These are phyloP conservation scores for Colletotrichum higginsianum DNA, from an alignment of 2,329 filamentous ascomycete genomes.

Conservation along the genomic window DNA sequence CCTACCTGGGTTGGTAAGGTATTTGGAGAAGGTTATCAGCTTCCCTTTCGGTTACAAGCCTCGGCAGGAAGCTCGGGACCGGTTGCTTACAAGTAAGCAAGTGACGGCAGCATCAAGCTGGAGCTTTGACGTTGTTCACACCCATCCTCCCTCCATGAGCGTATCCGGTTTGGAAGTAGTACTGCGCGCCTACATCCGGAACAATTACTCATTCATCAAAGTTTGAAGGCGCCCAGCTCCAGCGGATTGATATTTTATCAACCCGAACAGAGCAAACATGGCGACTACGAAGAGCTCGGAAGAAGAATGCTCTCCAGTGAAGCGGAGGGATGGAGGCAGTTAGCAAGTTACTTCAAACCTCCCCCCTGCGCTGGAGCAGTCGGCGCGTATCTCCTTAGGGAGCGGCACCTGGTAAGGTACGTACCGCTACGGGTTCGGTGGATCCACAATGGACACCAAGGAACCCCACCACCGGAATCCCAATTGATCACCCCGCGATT, in stretches of 20 bases:
- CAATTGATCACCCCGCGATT: conserved; percentile 25
- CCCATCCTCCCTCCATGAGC: neutral
- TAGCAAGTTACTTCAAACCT: neutral
- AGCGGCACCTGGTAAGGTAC: too few relatives aligned
- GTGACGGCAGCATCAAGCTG: conserved; percentile 1
- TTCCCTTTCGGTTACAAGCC: conserved; percentile 3
- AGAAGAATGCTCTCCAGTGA: neutral
- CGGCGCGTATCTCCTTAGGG: neutral
- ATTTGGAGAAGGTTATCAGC: neutral
- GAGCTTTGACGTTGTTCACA: neutral
- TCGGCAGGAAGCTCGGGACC: conserved; percentile 24
- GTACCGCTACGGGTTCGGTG: neutral
- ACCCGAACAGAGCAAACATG: neutral
- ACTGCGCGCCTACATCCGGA: neutral
- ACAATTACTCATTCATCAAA: neutral
- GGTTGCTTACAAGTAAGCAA: neutral
- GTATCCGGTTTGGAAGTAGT: neutral
- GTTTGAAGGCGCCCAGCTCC: neutral
- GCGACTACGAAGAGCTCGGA: neutral
- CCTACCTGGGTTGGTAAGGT: neutral
- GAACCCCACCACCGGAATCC: conserved; percentile 34
- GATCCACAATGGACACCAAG: conserved; percentile 4
- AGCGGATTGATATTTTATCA: too few relatives aligned
- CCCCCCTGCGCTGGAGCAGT: too few relatives aligned
- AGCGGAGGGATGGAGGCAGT: neutral